phyloP scores from a whole-genome alignment of 345 rosid genomes.

The Gossypioides kirkii region DNA sequence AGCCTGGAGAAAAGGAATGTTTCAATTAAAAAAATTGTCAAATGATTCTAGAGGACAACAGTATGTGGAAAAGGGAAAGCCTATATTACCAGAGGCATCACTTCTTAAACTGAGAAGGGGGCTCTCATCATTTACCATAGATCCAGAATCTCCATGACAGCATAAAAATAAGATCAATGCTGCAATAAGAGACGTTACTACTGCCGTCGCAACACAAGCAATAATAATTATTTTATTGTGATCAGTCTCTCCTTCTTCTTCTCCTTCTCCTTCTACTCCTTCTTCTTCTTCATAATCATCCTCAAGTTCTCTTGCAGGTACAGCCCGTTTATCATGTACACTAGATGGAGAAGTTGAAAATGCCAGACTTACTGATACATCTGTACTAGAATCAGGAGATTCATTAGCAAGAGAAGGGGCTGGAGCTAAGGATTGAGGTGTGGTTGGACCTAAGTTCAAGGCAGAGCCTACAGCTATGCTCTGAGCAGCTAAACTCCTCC shows the following conservation, averaged over 20 bases:
- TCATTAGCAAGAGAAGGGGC: constrained; percentile 16
- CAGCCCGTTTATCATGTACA: not conserved
- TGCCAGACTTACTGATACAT: constrained; percentile 5
- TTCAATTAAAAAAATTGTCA: constrained; percentile 12
- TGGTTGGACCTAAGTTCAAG: constrained; percentile 15
- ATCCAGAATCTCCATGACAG: constrained; percentile 42
- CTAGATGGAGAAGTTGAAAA: constrained; percentile 17
- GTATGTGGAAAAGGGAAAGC: not conserved
- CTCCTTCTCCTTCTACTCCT: too few species aligned
- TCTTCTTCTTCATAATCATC: not conserved
- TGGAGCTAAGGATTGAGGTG: constrained; percentile 22
- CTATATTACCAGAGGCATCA: constrained; percentile 59
- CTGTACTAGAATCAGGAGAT: constrained; percentile 24
- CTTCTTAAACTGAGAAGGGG: constrained; percentile 88
- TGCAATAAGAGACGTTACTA: constrained; percentile 58
- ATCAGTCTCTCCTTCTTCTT: not conserved
- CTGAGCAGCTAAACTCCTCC: constrained; percentile 38
- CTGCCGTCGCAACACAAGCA: constrained; percentile 73
- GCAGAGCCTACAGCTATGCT: constrained; percentile 27
- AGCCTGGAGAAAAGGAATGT: constrained; percentile 44
- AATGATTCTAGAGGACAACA: constrained; percentile 2
- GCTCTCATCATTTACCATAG: constrained; percentile 62
- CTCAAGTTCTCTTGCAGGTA: not conserved
- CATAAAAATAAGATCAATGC: constrained; percentile 65
- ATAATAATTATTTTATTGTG: constrained; percentile 38